Base-by-base conservation (phyloP, 768 basidiomycete species). In the Glaciozyma antarctica region DNA sequence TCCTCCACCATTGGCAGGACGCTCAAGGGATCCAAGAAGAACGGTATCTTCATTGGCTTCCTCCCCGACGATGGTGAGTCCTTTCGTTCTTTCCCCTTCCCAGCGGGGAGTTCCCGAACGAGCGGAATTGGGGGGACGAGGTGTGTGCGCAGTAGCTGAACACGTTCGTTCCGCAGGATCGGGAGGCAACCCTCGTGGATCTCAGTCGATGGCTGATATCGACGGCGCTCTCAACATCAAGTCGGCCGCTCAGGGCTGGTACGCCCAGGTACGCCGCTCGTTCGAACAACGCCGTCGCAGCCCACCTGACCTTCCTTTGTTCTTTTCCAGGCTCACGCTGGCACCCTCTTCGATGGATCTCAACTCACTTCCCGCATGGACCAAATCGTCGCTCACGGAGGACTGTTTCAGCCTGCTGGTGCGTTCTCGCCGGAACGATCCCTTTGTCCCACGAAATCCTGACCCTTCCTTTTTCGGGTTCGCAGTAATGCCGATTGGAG, bases 11-110 rank as follows among this genome's bases (percentile, higher is more conserved):
- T 58, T 49, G 64, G 59, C 9, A 66, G 56, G 60, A 59, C 63
- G 21, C 56, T 68, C 59, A 24, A 59, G 34, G 64, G 62, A 4
- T 44, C 64, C 45, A 28, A 66, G 52, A 71, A 71, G 65, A 74
- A 74, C 64, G 62, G 62, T 47, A 66, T 74, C 65, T 66, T 32
- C 49, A 64, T 70, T 44, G 73, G 73, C 26, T 67, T 63, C 57
- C 63, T 74, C n/a, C 69, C 73, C 43, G 70, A 71, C 26, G 70
- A 71, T 38, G 69, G 65, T 63, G 22, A 43, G 68, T 59, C 10
- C 6, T 0, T 43, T 38, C 34, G 53, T 53, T 0, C 58, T 19
- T 13, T 43, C 28, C 32, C 41, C 51, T 26, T 63, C 5, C 17
- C n/a, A 16, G 48, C 52, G 53, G 53, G 38, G 38, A 41, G 38